Base-by-base conservation (phyloP, 2,329 filamentous ascomycete genomes). In the Tympanopsis confertula region DNA sequence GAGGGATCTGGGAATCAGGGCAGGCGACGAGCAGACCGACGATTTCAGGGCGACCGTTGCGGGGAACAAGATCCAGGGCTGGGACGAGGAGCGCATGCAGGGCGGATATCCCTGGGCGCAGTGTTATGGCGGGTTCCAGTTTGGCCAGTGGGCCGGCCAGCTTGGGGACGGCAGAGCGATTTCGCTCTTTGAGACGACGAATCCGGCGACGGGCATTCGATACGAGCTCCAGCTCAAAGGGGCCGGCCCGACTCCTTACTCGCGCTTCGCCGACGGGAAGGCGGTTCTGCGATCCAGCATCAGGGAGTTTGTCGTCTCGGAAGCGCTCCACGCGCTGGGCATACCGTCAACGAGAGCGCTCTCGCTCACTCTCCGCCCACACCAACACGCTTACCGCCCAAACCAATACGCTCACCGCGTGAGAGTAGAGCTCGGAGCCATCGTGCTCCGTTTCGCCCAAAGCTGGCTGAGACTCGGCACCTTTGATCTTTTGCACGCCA, bases 91-190 rank as follows among this genome's bases (percentile, higher is more conserved):
- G 41, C 69, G 66, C 45, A 55, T 62, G 18, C 63, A 76, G 41
- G 82, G 83, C 15, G 78, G 91, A 33, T 98, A 98, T 55, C 89
- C 91, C 0, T 98, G 91, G 91, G 88, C 91, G 20, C 91, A 98
- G 61, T 96, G 91, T 62, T 98, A 98, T 56, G 91, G 91, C 40
- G 89, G 89, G 40, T 77, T 72, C 51, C 70, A 78, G 53, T 78
- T 80, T 54, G 91, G 91, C 4, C 78, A 83, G 46, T 98, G 89
- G 89, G 91, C 91, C 3, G 88, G 89, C 5, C 91, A 98, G 58
- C 75, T 98, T 1, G 91, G 91, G 32, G 91, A 98, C 54, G 91
- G 91, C 26, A 74, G 91, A 39, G 91, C 88, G 20, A 96, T 98
- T 47, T 94, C 86, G 24, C 68, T 98, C 2, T 96, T 96, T 51